phyloP scores from a whole-genome alignment of 2,329 filamentous ascomycete genomes.

The Ceratocystis albifundus region DNA sequence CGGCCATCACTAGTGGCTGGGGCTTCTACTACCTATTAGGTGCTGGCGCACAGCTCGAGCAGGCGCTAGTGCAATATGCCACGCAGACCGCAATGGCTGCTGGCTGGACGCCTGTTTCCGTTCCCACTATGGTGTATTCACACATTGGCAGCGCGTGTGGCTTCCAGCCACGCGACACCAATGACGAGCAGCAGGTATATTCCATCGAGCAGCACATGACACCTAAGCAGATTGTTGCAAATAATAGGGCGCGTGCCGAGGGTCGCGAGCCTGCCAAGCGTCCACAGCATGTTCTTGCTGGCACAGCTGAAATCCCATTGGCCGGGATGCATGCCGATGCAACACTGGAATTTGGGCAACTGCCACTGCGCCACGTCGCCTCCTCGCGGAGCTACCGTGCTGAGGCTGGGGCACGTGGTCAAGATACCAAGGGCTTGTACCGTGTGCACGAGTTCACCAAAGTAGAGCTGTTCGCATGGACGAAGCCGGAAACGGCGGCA shows the following conservation, averaged over 20 bases:
- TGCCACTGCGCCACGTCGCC: slow-evolving; percentile 72
- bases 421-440: slow-evolving; percentile 88
- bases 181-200: slow-evolving; percentile 90
- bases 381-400: slow-evolving; percentile 90
- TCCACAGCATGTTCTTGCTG: slow-evolving; percentile 65
- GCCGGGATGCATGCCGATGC: slow-evolving; percentile 77
- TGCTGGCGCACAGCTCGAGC: slow-evolving; percentile 85
- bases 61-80: slow-evolving; percentile 81
- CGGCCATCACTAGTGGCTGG: slow-evolving; percentile 78
- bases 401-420: slow-evolving; percentile 80
- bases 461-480: slow-evolving; percentile 96
- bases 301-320: slow-evolving; percentile 88
- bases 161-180: slow-evolving; percentile 82
- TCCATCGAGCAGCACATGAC: slow-evolving; percentile 40
- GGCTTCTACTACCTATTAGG: slow-evolving; percentile 96
- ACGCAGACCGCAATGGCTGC: slow-evolving; percentile 57
- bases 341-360: slow-evolving; percentile 49
- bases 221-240: slow-evolving; percentile 51
- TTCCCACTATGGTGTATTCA: slow-evolving; percentile 81
- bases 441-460: slow-evolving; percentile 98
- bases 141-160: slow-evolving; percentile 86
- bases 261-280: slow-evolving; percentile 35
- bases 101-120: slow-evolving; percentile 71
- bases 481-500: slow-evolving; percentile 42
- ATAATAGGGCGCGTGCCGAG: slow-evolving; percentile 49